Base-by-base conservation (phyloP, 2,329 filamentous ascomycete species). In the Aureobasidium melanogenum region DNA sequence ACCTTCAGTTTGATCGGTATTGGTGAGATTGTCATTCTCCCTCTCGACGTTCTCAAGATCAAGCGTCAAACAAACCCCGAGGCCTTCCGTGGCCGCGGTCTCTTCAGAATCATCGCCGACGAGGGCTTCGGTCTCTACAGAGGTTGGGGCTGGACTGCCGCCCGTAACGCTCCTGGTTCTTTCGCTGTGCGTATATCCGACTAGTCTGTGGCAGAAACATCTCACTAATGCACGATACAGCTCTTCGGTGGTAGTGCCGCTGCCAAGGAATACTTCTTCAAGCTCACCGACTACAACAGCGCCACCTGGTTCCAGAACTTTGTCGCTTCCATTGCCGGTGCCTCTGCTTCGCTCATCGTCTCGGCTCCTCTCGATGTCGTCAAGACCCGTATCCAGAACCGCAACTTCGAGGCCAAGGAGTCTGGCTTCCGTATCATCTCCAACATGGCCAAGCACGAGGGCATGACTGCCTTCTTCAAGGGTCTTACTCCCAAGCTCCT, bases 21-120 rank as follows among this genome's bases (percentile, higher is more conserved):
- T 69, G 94, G 94, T 72, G 94, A 99, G 80, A 96, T 99, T 66
- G 84, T 99, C 63, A 84, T 99, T 32, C 84, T 99, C 43, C 94
- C 94, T 44, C 85, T 99, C 64, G 94, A 99, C 69, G 93, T 99
- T 41, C 84, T 99, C 65, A 99, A 99, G 84, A 99, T 99, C 80
- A 99, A 99, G 84, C 87, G 94, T 70, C 94, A 99, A 80, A 99
- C 94, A 67, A 99, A 99, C 82, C 94, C 94, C 43, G 94, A 97
- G 73, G 92, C 94, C 38, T 99, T 99, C 86, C 86, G 91, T 67
- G 93, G 93, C 68, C 89, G 94, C 70, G 94, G 94, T 64, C 82
- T 99, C 63, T 79, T 97, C 73, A 88, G 83, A 77, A 97, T 99
- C 67, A 83, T 99, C 64, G 83, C 84, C 63, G 94, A 99, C 72